Percentiles rank a stretch among this genome's conserved stretches.
Conservation (phyloP, 768 basidiomycete genomes). For the Austroboletus festivus region DNA sequence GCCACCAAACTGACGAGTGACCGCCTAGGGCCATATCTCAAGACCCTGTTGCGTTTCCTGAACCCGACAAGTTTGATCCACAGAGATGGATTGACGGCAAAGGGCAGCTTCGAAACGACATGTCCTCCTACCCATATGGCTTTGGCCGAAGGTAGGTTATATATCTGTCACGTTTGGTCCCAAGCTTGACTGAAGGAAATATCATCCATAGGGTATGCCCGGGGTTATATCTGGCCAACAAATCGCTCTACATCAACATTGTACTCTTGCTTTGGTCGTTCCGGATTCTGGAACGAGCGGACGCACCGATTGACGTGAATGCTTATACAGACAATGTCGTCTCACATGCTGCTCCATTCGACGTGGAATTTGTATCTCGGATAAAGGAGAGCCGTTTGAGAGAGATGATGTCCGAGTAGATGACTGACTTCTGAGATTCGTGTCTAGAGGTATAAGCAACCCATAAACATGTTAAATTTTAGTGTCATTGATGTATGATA, state of each 20-base stretch:
- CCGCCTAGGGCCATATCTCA: constrained; percentile 19
- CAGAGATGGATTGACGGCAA: constrained; percentile 48
- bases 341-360: constrained; percentile 56
- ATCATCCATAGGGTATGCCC: constrained; percentile 50
- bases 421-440: no score
- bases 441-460: no score
- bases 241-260: constrained; percentile 59
- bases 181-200: not conserved
- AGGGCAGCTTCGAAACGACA: constrained; percentile 41
- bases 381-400: not conserved
- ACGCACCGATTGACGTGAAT: constrained; percentile 51
- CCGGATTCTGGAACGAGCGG: constrained; percentile 44
- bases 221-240: constrained; percentile 48
- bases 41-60: constrained; percentile 21
- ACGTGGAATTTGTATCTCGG: constrained; percentile 51
- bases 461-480: no score
- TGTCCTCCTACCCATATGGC: constrained; percentile 47
- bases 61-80: constrained; percentile 50
- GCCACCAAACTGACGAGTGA: not conserved
- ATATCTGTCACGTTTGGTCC: not conserved
- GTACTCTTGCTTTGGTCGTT: constrained; percentile 64
- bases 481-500: no score
- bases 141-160: constrained; percentile 41
- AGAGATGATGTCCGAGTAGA: not conserved
- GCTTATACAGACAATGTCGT: constrained; percentile 56